Evolutionary conservation across 345 rosid species (phyloP).

Genomic region (Eutrema japonicum): DNA sequence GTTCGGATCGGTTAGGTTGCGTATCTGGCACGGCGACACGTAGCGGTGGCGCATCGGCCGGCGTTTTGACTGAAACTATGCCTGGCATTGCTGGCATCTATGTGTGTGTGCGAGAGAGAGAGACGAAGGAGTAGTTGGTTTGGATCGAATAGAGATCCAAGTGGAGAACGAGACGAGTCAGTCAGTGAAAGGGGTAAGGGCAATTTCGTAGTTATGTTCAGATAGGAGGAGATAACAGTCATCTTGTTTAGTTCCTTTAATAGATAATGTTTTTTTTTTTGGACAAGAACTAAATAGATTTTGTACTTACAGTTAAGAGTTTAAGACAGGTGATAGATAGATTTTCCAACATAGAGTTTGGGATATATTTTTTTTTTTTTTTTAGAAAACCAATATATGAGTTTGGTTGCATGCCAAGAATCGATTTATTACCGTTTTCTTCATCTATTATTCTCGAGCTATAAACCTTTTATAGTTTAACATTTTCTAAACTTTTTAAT

Average conservation of each 20-base stretch:
- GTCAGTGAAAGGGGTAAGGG: constrained; percentile 43
- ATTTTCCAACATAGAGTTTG: too few species aligned
- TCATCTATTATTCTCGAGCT: too few species aligned
- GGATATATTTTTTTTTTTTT: too few species aligned
- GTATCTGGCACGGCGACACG: constrained; percentile 70
- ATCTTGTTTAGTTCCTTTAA: neutral
- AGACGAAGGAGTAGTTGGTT: constrained; percentile 21
- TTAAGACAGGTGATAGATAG: too few species aligned
- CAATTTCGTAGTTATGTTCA: neutral
- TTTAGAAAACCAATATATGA: too few species aligned
- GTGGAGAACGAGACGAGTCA: constrained; percentile 43
- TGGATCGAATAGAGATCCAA: constrained; percentile 33
- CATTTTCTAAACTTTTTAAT: too few species aligned
- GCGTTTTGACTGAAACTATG: constrained; percentile 82
- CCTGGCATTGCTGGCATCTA: constrained; percentile 72
- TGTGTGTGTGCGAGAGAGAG: neutral
- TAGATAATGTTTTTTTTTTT: neutral
- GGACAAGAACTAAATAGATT: neutral
- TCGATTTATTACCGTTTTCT: too few species aligned
- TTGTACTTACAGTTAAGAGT: neutral
- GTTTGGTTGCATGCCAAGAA: too few species aligned
- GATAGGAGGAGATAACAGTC: constrained; percentile 37
- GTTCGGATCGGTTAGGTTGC: constrained; percentile 46
- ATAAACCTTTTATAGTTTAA: too few species aligned
- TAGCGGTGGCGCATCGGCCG: constrained; percentile 70